Evolutionary conservation across 352 stramenopile genomes (phyloP).

Genomic region (Phytophthora europaea): DNA sequence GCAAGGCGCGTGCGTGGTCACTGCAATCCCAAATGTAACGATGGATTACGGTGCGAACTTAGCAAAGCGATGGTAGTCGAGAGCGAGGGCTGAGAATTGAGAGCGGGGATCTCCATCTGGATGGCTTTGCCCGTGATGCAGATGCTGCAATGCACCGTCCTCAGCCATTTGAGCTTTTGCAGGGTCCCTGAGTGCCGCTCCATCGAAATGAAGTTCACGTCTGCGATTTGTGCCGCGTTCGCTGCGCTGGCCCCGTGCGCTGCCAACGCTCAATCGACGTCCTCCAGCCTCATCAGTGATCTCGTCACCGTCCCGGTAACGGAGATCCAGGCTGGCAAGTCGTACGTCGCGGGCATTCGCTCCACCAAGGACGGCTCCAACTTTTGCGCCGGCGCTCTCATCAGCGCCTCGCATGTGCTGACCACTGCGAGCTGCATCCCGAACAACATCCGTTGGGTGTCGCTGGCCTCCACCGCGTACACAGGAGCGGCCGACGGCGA

Average conservation of each 20-base stretch:
- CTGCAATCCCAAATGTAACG: not conserved
- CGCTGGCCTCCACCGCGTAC: constrained; percentile 57
- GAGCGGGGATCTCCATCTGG: constrained; percentile 10
- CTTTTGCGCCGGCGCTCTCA: constrained; percentile 50
- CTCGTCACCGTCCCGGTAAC: constrained; percentile 25
- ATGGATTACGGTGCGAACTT: constrained; percentile 11
- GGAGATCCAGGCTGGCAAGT: constrained; percentile 45
- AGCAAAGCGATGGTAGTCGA: constrained; percentile 8
- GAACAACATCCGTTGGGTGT: constrained; percentile 57
- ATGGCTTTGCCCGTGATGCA: constrained; percentile 8
- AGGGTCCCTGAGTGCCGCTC: not conserved
- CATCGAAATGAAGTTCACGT: constrained; percentile 30
- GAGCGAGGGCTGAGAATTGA: not conserved
- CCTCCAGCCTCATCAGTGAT: constrained; percentile 21
- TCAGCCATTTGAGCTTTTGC: constrained; percentile 42
- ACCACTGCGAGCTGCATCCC: constrained; percentile 53
- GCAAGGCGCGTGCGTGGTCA: not conserved
- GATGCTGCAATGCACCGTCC: constrained; percentile 20
- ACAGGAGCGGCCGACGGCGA: constrained; percentile 51
- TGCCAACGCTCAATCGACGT: constrained; percentile 9
- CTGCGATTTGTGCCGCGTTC: constrained; percentile 13
- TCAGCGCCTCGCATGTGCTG: constrained; percentile 52
- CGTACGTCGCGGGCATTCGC: constrained; percentile 50
- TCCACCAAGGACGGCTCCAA: constrained; percentile 36
- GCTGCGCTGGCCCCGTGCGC: constrained; percentile 12